Conservation (phyloP, 148 eudicot genomes). For the Arctostaphylos glauca region DNA sequence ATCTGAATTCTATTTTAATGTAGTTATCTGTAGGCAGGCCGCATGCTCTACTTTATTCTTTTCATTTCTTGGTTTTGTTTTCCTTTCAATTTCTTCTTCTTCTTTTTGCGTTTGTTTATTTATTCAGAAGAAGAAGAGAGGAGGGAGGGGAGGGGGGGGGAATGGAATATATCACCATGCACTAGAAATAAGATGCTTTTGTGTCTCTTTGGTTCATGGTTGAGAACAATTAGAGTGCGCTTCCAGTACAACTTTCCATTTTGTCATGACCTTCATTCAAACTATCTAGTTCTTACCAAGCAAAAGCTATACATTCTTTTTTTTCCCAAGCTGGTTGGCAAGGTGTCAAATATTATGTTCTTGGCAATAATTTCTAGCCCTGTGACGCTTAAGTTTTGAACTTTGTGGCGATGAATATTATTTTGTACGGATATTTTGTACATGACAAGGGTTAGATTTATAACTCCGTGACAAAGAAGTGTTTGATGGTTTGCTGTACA, state of each 20-base stretch:
- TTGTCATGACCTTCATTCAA: not conserved
- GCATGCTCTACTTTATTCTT: not conserved
- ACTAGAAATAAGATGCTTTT: not conserved
- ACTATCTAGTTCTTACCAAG: too few species aligned
- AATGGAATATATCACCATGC: too few species aligned
- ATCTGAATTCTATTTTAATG: not conserved
- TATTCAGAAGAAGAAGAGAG: too few species aligned
- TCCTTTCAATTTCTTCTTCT: not conserved
- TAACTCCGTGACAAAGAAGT: not conserved
- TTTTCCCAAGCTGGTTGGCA: not conserved
- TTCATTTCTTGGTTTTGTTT: not conserved
- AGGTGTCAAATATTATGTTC: not conserved
- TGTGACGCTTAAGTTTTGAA: not conserved
- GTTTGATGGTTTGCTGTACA: not conserved
- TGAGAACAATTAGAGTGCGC: not conserved
- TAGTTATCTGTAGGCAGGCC: not conserved
- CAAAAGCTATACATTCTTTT: not conserved
- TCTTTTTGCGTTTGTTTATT: too few species aligned
- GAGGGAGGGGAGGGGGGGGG: too few species aligned
- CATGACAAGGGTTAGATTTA: not conserved
- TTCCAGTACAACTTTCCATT: not conserved
- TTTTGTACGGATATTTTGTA: not conserved
- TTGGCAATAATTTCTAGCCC: not conserved
- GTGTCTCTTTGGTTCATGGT: not conserved
- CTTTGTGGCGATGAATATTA: not conserved